Evolutionary conservation across 257 asterid species (phyloP).

Genomic region (Agastache rugosa): DNA sequence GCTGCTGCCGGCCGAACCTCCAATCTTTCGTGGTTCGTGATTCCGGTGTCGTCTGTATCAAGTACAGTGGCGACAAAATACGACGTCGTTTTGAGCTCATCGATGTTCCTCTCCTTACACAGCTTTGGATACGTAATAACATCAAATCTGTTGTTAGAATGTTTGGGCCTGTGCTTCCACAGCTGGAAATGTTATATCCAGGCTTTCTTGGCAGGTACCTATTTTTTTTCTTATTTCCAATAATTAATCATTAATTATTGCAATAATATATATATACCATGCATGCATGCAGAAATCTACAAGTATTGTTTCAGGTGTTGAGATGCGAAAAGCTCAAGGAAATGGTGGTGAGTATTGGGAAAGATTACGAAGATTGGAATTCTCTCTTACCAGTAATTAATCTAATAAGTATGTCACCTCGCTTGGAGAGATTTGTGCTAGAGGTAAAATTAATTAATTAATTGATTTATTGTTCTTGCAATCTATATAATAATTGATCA

Average conservation of each 20-base stretch:
- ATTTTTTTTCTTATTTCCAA: too few species aligned
- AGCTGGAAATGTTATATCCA: neutral
- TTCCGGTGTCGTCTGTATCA: neutral
- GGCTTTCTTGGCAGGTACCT: too few species aligned
- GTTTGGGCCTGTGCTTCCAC: neutral
- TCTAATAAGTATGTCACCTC: neutral
- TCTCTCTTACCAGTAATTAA: neutral
- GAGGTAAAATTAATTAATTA: neutral
- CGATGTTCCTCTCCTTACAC: neutral
- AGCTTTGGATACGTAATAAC: neutral
- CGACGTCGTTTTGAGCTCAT: neutral
- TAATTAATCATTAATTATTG: too few species aligned
- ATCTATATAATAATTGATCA: too few species aligned
- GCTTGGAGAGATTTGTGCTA: neutral
- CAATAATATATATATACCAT: too few species aligned
- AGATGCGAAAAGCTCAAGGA: too few species aligned
- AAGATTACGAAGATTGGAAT: neutral
- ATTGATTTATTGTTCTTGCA: too few species aligned
- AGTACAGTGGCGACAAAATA: neutral
- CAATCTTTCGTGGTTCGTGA: neutral
- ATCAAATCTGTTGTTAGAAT: neutral
- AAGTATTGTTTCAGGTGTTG: too few species aligned
- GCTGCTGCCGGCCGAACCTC: neutral
- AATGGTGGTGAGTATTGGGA: neutral
- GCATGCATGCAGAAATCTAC: too few species aligned